These are phyloP conservation scores for Amaranthus cruentus DNA, from an alignment of 148 eudicot species.

Conservation along the genomic window DNA sequence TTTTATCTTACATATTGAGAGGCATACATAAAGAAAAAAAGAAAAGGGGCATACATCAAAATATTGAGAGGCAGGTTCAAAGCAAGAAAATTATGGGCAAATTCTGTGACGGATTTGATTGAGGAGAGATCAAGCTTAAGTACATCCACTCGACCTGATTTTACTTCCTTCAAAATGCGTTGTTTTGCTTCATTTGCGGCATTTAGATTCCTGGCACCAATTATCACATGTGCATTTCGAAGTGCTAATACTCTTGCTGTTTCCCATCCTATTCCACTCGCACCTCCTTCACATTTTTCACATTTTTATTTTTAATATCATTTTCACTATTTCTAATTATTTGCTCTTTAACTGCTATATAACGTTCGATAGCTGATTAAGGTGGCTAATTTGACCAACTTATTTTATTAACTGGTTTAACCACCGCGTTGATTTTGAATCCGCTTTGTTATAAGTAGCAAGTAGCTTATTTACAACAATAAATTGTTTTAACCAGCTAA, in stretches of 20 bases:
- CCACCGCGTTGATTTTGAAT: too few relatives aligned
- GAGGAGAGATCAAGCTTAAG: conserved; percentile 63
- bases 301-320: too few relatives aligned
- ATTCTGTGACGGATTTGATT: conserved; percentile 47
- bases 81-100: conserved; percentile 45
- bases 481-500: too few relatives aligned
- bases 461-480: too few relatives aligned
- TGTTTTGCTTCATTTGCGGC: conserved; percentile 71
- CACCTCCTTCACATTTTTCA: conserved; percentile 51
- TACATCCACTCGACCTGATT: conserved; percentile 49
- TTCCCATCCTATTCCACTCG: conserved; percentile 86
- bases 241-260: conserved; percentile 70
- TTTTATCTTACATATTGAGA: too few relatives aligned
- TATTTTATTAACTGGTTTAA: too few relatives aligned
- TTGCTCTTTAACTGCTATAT: too few relatives aligned
- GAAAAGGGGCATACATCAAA: conserved; percentile 44
- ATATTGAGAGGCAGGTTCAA: conserved; percentile 69
- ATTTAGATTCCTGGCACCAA: conserved; percentile 64
- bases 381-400: too few relatives aligned
- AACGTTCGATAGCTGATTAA: too few relatives aligned
- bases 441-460: too few relatives aligned
- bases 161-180: conserved; percentile 38
- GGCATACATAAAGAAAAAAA: too few relatives aligned
- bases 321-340: too few relatives aligned
- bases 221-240: conserved; percentile 60